Conservation (phyloP, 2,329 filamentous ascomycete genomes). For the Monilinia laxa region DNA sequence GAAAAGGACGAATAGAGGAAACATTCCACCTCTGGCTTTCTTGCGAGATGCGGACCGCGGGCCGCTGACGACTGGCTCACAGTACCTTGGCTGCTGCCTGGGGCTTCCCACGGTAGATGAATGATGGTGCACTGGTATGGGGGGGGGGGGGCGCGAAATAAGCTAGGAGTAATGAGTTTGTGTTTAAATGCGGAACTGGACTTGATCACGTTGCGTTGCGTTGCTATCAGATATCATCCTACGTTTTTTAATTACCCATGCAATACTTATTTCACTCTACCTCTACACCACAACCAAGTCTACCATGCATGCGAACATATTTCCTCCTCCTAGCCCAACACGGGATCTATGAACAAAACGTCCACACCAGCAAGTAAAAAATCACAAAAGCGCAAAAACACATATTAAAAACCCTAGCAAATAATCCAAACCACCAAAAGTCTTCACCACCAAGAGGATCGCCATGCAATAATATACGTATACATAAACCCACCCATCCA, state of each 20-base stretch:
- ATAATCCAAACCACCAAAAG: too few species aligned
- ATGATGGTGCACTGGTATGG: neutral
- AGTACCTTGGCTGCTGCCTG: neutral
- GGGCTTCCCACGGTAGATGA: neutral
- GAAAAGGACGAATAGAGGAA: conserved; percentile 33
- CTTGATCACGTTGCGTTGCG: neutral
- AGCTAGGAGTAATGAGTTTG: neutral
- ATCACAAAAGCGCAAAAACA: too few species aligned
- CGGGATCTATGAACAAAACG: too few species aligned
- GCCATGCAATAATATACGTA: too few species aligned
- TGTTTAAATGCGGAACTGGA: neutral
- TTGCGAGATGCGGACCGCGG: too few species aligned
- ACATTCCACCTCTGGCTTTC: too few species aligned
- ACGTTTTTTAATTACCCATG: neutral
- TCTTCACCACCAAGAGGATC: too few species aligned
- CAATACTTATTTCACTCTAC: neutral
- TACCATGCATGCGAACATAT: neutral
- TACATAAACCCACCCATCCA: too few species aligned
- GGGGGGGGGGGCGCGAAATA: neutral
- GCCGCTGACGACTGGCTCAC: too few species aligned
- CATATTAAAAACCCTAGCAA: too few species aligned
- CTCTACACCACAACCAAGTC: neutral
- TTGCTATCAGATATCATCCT: conserved; percentile 1
- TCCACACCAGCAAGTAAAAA: too few species aligned
- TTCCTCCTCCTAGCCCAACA: too few species aligned